phyloP scores from a whole-genome alignment of 129 eudicot genomes.

The Kitagawia praeruptora region DNA sequence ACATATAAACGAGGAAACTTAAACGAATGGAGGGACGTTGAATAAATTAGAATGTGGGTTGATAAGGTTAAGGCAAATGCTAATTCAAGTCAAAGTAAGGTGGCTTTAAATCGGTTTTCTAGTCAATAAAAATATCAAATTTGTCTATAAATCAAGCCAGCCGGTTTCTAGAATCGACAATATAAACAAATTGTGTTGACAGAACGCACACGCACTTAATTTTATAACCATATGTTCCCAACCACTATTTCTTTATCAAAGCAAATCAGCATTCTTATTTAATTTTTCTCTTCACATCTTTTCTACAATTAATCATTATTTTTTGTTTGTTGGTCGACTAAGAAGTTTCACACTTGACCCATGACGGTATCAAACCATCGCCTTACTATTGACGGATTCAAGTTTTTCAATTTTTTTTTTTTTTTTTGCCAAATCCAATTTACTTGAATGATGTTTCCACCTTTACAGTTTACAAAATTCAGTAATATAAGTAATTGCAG shows the following conservation, averaged over 20 bases:
- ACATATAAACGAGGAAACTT: neutral
- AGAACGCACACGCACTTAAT: neutral
- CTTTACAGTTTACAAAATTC: no score
- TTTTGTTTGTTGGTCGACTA: neutral
- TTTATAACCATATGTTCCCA: constrained; percentile 3
- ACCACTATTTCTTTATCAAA: neutral
- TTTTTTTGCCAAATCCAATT: no score
- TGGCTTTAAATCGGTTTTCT: neutral
- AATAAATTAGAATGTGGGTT: neutral
- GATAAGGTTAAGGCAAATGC: neutral
- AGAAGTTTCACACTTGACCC: neutral
- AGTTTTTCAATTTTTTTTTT: no score
- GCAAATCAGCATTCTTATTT: neutral
- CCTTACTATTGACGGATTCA: no score
- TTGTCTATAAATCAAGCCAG: neutral
- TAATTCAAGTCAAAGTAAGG: constrained; percentile 8
- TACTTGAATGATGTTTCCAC: no score
- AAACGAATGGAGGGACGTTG: neutral
- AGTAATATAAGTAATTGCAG: no score
- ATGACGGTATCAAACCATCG: no score
- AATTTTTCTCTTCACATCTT: neutral
- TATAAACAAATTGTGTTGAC: neutral
- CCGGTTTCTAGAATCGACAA: neutral
- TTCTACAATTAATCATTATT: neutral
- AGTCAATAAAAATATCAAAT: neutral